phyloP scores from a whole-genome alignment of 345 rosid species.

The Boechera stricta region DNA sequence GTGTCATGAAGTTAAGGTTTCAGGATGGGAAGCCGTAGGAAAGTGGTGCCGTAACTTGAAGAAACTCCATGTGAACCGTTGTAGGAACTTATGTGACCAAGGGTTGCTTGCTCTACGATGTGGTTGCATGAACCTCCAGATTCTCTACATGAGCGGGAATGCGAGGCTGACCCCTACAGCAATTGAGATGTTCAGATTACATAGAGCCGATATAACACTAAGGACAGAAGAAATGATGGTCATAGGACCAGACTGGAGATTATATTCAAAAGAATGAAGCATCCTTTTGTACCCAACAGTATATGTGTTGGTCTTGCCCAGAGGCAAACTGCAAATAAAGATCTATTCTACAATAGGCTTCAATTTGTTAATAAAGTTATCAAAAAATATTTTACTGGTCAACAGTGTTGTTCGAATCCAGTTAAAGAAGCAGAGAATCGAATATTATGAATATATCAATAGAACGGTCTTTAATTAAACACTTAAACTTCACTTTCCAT shows the following conservation, averaged over 20 bases:
- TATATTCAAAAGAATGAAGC: slow-evolving; percentile 23
- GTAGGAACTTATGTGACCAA: slow-evolving; percentile 61
- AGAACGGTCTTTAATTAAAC: slow-evolving; percentile 19
- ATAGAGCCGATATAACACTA: slow-evolving; percentile 54
- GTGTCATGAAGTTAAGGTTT: slow-evolving; percentile 61
- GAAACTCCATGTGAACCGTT: slow-evolving; percentile 76
- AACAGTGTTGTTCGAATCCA: neutral
- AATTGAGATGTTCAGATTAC: slow-evolving; percentile 58
- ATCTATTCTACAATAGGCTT: slow-evolving; percentile 6
- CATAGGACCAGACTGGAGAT: slow-evolving; percentile 62
- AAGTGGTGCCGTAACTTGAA: slow-evolving; percentile 57
- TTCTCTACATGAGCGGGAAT: slow-evolving; percentile 54
- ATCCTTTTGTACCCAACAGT: no score
- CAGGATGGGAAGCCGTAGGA: slow-evolving; percentile 72
- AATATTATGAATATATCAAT: slow-evolving; percentile 6
- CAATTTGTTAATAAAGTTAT: slow-evolving; percentile 4
- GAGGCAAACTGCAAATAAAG: neutral
- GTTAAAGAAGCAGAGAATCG: neutral
- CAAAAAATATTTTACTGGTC: neutral
- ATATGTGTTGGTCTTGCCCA: neutral
- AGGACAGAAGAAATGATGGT: slow-evolving; percentile 55
- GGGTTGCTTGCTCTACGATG: slow-evolving; percentile 64
- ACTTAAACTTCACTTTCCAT: slow-evolving; percentile 24
- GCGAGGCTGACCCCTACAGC: slow-evolving; percentile 44
- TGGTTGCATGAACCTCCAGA: slow-evolving; percentile 66